Evolutionary conservation across 192 early-diverging fungal species (phyloP).

Genomic region (Phlyctochytrium bullatum): DNA sequence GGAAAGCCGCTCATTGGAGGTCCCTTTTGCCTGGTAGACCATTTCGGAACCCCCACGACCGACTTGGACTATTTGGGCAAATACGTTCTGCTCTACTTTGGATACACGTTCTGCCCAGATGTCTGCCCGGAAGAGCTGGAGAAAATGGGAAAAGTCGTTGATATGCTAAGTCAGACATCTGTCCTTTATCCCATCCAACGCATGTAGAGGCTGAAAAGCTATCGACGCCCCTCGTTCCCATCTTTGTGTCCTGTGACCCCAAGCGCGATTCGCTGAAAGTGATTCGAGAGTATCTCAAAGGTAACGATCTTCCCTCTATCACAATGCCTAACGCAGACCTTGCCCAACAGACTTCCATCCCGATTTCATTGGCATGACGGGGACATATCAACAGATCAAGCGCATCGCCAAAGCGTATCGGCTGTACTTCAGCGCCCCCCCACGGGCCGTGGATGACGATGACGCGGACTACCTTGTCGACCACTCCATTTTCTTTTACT

Average conservation of each 20-base stretch:
- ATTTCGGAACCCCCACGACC: slow-evolving; percentile 68
- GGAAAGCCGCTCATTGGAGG: slow-evolving; percentile 93
- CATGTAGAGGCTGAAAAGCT: too few relatives aligned
- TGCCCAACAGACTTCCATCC: slow-evolving; percentile 80
- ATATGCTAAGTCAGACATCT: slow-evolving; percentile 68
- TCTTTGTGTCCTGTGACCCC: slow-evolving; percentile 97
- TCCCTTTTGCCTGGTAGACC: slow-evolving; percentile 81
- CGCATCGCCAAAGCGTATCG: slow-evolving; percentile 85
- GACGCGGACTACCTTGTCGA: slow-evolving; percentile 96
- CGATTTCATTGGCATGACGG: slow-evolving; percentile 88
- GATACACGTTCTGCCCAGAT: slow-evolving; percentile 99
- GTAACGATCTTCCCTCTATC: slow-evolving; percentile 20
- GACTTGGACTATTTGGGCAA: slow-evolving; percentile 78
- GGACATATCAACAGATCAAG: slow-evolving; percentile 78
- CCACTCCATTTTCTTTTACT: slow-evolving; percentile 97
- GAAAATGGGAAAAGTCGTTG: slow-evolving; percentile 89
- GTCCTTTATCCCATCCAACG: too few relatives aligned
- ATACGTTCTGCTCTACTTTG: slow-evolving; percentile 94
- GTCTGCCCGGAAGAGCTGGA: slow-evolving; percentile 99
- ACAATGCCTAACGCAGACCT: not conserved
- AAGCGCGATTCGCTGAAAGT: slow-evolving; percentile 84
- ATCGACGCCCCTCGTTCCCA: slow-evolving; percentile 64
- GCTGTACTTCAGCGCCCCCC: slow-evolving; percentile 93
- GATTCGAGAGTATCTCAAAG: slow-evolving; percentile 61
- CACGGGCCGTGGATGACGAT: slow-evolving; percentile 61